A percentile compares a stretch with the other conserved stretches of the same genome.
Evolutionary conservation across 2,329 filamentous ascomycete genomes (phyloP).

Genomic region (Exophiala sp.): DNA sequence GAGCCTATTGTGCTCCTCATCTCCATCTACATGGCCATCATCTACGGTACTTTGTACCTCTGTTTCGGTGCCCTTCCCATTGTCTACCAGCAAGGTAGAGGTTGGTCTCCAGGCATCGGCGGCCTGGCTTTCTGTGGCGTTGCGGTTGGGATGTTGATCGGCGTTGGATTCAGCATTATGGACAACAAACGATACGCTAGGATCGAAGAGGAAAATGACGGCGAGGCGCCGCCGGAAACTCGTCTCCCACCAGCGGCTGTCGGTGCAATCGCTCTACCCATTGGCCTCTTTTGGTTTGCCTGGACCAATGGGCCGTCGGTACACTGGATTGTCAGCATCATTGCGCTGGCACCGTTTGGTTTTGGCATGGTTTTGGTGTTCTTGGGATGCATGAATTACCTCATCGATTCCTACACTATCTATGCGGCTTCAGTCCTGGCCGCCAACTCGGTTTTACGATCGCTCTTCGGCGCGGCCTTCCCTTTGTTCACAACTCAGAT

Average conservation of each 20-base stretch:
- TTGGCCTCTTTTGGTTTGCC: slow-evolving; percentile 56
- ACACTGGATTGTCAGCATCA: slow-evolving; percentile 38
- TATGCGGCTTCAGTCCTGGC: slow-evolving; percentile 41
- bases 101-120: slow-evolving; percentile 44
- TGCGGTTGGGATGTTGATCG: slow-evolving; percentile 39
- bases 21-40: slow-evolving; percentile 44
- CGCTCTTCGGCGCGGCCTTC: slow-evolving; percentile 44
- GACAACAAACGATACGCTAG: slow-evolving; percentile 40
- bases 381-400: slow-evolving; percentile 39
- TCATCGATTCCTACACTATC: slow-evolving; percentile 42
- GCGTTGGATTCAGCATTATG: slow-evolving; percentile 37
- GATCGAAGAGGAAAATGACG: slow-evolving; percentile 43
- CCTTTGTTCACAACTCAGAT: slow-evolving; percentile 45
- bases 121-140: slow-evolving; percentile 47
- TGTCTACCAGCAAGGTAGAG: slow-evolving; percentile 42
- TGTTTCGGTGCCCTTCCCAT: slow-evolving; percentile 50
- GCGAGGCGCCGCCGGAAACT: slow-evolving; percentile 57
- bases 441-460: slow-evolving; percentile 44
- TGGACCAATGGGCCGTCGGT: slow-evolving; percentile 49
- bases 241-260: slow-evolving; percentile 48
- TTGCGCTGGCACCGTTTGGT: slow-evolving; percentile 37
- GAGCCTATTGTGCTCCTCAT: slow-evolving; percentile 49
- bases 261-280: slow-evolving; percentile 39
- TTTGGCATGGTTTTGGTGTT: slow-evolving; percentile 41
- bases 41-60: slow-evolving; percentile 50